Conservation (phyloP, 1,139 yeast species). For the Yamadazyma dushanensis region DNA sequence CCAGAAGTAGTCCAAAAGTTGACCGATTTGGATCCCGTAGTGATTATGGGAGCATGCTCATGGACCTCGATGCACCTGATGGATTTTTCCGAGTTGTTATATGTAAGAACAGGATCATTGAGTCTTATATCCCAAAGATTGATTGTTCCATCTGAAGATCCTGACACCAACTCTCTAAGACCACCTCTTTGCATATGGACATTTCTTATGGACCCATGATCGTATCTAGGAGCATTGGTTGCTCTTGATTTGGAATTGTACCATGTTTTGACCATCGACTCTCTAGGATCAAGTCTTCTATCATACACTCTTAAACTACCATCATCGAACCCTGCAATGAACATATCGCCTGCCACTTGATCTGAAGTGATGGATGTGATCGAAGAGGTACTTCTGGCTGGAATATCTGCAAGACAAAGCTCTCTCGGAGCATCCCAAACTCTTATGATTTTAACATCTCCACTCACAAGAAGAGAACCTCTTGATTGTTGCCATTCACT, state of each 20-base stretch:
- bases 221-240: slow-evolving; percentile 13
- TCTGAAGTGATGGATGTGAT: slow-evolving; percentile 90
- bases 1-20: slow-evolving; percentile 89
- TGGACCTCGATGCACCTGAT: slow-evolving; percentile 81
- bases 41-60: slow-evolving; percentile 94
- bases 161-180: slow-evolving; percentile 83
- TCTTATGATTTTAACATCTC: slow-evolving; percentile 89
- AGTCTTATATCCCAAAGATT: slow-evolving; percentile 88
- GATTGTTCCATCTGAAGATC: slow-evolving; percentile 77
- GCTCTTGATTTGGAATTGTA: slow-evolving; percentile 21
- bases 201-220: slow-evolving; percentile 66
- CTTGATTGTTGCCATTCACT: slow-evolving; percentile 98
- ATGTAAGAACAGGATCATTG: slow-evolving; percentile 68
- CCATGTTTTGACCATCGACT: slow-evolving; percentile 87
- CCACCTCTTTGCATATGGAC: slow-evolving; percentile 98
- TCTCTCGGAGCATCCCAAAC: slow-evolving; percentile 98
- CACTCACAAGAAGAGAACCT: slow-evolving; percentile 89
- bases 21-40: slow-evolving; percentile 81
- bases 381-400: slow-evolving; percentile 88
- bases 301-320: slow-evolving; percentile 91
- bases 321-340: slow-evolving; percentile 92
- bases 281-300: slow-evolving; percentile 79
- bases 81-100: slow-evolving; percentile 56
- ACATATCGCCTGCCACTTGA: slow-evolving; percentile 90
- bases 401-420: slow-evolving; percentile 79